phyloP scores from a whole-genome alignment of 345 rosid genomes.

The Dovyalis caffra region DNA sequence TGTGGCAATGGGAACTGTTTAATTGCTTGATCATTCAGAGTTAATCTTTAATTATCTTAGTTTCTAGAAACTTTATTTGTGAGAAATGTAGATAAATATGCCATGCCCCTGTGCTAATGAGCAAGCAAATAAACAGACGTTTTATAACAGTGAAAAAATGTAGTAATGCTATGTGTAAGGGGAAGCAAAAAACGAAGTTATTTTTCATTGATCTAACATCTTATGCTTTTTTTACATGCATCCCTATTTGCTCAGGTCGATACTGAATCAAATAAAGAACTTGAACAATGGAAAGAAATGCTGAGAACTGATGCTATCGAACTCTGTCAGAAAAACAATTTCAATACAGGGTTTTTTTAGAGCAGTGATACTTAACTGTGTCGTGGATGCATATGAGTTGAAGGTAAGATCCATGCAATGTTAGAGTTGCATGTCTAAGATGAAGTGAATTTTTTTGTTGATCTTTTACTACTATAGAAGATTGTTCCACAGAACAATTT shows the following conservation, averaged over 20 bases:
- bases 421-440: slow-evolving; percentile 1
- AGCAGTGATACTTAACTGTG: slow-evolving; percentile 78
- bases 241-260: slow-evolving; percentile 54
- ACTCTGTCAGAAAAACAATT: slow-evolving; percentile 93
- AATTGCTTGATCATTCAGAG: neutral
- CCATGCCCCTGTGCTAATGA: neutral
- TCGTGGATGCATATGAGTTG: slow-evolving; percentile 91
- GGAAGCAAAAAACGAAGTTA: neutral
- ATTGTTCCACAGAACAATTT: neutral
- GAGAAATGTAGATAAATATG: neutral
- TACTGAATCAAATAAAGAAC: slow-evolving; percentile 78
- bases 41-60: neutral
- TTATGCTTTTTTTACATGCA: neutral
- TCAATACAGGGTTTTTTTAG: slow-evolving; percentile 89
- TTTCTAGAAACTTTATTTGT: neutral
- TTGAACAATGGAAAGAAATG: slow-evolving; percentile 97
- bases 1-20: neutral
- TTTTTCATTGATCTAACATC: neutral
- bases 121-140: neutral
- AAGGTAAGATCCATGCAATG: slow-evolving; percentile 49
- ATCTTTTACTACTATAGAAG: neutral
- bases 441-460: neutral
- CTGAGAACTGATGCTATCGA: slow-evolving; percentile 78
- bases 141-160: neutral
- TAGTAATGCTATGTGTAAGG: neutral